A percentile compares a stretch with the other conserved stretches of the same genome.
Evolutionary conservation across 257 asterid species (phyloP).

Genomic region (Solanum chiquidenum): DNA sequence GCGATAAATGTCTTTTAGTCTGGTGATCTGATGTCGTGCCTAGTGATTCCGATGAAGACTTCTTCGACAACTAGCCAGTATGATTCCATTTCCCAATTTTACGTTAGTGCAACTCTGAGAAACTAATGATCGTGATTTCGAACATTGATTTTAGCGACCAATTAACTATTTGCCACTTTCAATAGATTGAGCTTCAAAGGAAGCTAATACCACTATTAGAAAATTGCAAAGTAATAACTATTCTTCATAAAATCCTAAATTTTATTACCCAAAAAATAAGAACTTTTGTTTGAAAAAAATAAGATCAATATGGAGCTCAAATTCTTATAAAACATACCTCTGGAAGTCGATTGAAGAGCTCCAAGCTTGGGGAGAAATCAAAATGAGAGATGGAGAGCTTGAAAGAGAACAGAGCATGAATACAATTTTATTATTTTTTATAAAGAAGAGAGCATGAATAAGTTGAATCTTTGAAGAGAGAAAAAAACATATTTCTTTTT

Average conservation of each 20-base stretch:
- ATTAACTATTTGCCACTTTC: not conserved
- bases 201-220: too few species aligned
- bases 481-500: too few species aligned
- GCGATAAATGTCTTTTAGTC: too few species aligned
- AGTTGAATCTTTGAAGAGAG: too few species aligned
- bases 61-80: not conserved
- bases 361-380: not conserved
- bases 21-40: not conserved
- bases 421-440: too few species aligned
- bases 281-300: not conserved
- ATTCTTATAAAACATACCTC: too few species aligned
- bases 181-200: too few species aligned
- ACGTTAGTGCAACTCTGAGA: not conserved
- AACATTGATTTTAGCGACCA: too few species aligned
- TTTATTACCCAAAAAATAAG: not conserved
- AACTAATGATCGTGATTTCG: too few species aligned
- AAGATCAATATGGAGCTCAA: not conserved
- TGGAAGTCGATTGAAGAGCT: not conserved
- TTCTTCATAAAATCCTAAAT: not conserved
- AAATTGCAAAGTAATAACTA: too few species aligned
- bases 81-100: not conserved
- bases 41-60: not conserved
- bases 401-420: not conserved
- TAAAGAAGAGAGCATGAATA: not conserved
- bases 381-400: not conserved